phyloP scores from a whole-genome alignment of 495 filamentous ascomycete genomes.

The Astrothelium subdiscretum region DNA sequence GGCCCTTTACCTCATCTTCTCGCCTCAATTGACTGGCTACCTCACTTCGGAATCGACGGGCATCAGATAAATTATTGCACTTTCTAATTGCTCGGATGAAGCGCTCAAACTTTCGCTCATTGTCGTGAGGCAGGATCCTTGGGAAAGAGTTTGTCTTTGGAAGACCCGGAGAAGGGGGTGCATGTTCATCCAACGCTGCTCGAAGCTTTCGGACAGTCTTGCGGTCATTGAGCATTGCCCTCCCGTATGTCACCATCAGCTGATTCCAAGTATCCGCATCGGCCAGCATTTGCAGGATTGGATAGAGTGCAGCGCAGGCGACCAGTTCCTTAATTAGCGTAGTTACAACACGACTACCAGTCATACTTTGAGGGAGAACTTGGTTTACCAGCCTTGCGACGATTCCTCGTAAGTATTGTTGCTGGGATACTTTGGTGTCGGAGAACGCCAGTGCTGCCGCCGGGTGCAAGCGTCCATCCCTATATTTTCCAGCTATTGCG shows the following conservation, averaged over 20 bases:
- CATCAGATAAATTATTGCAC: constrained; percentile 87
- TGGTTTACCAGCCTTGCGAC: constrained; percentile 59
- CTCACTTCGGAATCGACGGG: constrained; percentile 79
- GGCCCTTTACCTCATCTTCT: constrained; percentile 63
- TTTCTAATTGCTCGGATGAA: constrained; percentile 85
- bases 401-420: constrained; percentile 70
- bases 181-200: constrained; percentile 89
- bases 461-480: constrained; percentile 76
- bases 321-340: constrained; percentile 79
- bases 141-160: constrained; percentile 60
- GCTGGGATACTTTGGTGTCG: constrained; percentile 70
- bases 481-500: constrained; percentile 87
- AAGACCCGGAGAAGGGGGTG: constrained; percentile 48
- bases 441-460: constrained; percentile 74
- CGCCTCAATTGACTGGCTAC: constrained; percentile 85
- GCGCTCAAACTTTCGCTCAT: constrained; percentile 84
- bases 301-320: constrained; percentile 61
- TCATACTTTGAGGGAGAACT: constrained; percentile 59
- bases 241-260: constrained; percentile 70
- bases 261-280: constrained; percentile 98
- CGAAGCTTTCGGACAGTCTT: constrained; percentile 91
- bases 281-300: constrained; percentile 56
- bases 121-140: constrained; percentile 55
- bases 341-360: constrained; percentile 65
- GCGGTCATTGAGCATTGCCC: constrained; percentile 76